These are phyloP conservation scores for Trichoderma polysporum DNA, from an alignment of 2,329 filamentous ascomycete species.

Conservation along the genomic window DNA sequence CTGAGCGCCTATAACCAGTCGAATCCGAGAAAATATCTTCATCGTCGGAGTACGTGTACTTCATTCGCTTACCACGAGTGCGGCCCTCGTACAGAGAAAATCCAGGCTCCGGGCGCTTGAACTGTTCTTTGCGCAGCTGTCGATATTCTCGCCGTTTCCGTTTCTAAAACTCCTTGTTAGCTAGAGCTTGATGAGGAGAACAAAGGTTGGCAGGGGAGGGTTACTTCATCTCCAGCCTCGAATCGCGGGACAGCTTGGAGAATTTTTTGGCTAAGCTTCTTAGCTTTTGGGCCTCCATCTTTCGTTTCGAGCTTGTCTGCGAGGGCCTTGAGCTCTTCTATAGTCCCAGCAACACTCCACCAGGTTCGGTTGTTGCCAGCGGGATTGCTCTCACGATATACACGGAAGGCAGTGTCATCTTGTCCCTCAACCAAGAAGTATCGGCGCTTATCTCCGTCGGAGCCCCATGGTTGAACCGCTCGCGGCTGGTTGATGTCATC, in stretches of 20 bases:
- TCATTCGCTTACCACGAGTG: conserved; percentile 91
- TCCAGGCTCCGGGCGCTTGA: conserved; percentile 81
- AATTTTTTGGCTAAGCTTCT: conserved; percentile 75
- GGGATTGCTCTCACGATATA: conserved; percentile 92
- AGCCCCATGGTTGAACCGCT: conserved; percentile 87
- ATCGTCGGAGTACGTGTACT: conserved; percentile 93
- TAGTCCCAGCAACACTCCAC: conserved; percentile 89
- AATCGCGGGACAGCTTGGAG: conserved; percentile 79
- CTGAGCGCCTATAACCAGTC: conserved; percentile 60
- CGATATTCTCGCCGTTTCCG: conserved; percentile 91
- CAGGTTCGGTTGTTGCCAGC: conserved; percentile 74
- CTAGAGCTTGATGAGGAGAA: not conserved
- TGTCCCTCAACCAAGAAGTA: conserved; percentile 94
- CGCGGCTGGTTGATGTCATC: conserved; percentile 79
- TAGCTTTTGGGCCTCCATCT: conserved; percentile 80
- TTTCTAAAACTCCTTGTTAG: conserved; percentile 58
- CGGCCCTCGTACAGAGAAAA: conserved; percentile 95
- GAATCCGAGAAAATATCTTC: conserved; percentile 72
- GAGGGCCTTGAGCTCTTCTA: conserved; percentile 77
- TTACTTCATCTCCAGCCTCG: conserved; percentile 86
- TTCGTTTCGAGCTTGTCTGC: conserved; percentile 72
- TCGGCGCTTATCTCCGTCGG: conserved; percentile 83
- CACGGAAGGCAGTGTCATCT: conserved; percentile 89
- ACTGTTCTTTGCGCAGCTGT: conserved; percentile 79
- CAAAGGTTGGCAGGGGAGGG: conserved; percentile 25